phyloP scores from a whole-genome alignment of 441 rosid genomes.

The Euphorbia schlechtendalii region DNA sequence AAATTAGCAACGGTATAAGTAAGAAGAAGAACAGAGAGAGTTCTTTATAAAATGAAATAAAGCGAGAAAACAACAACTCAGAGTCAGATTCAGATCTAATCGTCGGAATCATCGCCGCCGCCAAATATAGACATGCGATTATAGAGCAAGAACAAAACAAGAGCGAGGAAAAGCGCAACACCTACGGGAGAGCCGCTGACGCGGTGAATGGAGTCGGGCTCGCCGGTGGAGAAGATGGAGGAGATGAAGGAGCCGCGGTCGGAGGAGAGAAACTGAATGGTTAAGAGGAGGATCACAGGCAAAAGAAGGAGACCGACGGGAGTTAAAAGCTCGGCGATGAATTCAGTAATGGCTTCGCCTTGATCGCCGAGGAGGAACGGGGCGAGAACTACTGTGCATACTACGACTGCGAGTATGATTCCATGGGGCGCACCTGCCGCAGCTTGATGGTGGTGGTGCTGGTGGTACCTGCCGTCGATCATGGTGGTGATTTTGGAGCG shows the following conservation, averaged over 20 bases:
- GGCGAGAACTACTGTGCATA: conserved; percentile 57
- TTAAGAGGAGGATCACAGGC: conserved; percentile 65
- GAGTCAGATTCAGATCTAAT: conserved; percentile 20
- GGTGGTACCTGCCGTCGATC: conserved; percentile 28
- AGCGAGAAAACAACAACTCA: neutral
- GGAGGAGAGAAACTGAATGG: conserved; percentile 85
- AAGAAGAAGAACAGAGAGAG: neutral
- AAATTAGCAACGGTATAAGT: neutral
- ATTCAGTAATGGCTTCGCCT: conserved; percentile 73
- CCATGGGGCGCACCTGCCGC: conserved; percentile 74
- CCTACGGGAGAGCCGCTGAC: conserved; percentile 84
- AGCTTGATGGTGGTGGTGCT: neutral
- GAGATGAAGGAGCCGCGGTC: conserved; percentile 67
- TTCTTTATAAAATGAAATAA: neutral
- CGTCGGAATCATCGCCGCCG: conserved; percentile 59
- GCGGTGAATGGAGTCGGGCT: conserved; percentile 75
- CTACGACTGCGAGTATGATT: conserved; percentile 60
- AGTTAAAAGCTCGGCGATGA: conserved; percentile 66
- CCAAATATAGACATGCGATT: conserved; percentile 76
- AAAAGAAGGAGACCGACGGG: conserved; percentile 81
- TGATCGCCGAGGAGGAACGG: conserved; percentile 76
- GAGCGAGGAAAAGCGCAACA: conserved; percentile 57
- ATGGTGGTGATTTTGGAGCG: conserved; percentile 4
- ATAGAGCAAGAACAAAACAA: conserved; percentile 62
- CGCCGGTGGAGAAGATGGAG: conserved; percentile 57